These are phyloP conservation scores for Saksenaea oblongispora DNA, from an alignment of 371 early-diverging fungal species.

Conservation along the genomic window DNA sequence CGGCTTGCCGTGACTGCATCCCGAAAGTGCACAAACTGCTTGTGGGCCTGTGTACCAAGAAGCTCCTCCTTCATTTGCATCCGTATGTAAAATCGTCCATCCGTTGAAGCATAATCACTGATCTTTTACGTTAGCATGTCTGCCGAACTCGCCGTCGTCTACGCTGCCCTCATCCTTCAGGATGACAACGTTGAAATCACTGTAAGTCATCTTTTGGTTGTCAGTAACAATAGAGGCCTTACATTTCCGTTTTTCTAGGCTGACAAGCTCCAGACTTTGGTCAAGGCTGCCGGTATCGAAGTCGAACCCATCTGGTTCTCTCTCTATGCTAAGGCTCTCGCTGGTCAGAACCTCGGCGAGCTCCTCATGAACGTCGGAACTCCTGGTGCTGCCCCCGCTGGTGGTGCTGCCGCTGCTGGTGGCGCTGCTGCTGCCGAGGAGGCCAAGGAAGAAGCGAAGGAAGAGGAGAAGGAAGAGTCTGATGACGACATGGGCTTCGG, in stretches of 20 bases:
- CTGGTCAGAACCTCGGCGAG: constrained; percentile 89
- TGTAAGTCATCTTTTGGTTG: constrained; percentile 56
- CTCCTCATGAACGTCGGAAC: constrained; percentile 92
- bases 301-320: constrained; percentile 96
- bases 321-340: constrained; percentile 98
- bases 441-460: constrained; percentile 68
- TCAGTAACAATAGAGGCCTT: neutral
- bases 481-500: constrained; percentile 95
- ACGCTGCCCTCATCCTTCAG: constrained; percentile 97
- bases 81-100: constrained; percentile 19
- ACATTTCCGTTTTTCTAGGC: constrained; percentile 61
- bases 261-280: constrained; percentile 91
- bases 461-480: constrained; percentile 85
- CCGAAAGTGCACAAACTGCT: constrained; percentile 5
- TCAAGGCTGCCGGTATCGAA: constrained; percentile 90
- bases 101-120: constrained; percentile 8
- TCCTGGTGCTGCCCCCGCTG: constrained; percentile 76
- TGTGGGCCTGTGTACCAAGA: constrained; percentile 5
- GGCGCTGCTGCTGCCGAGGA: constrained; percentile 57
- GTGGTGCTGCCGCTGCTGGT: constrained; percentile 54
- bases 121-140: constrained; percentile 43
- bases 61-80: constrained; percentile 18
- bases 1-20: constrained; percentile 1
- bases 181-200: constrained; percentile 97
- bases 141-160: constrained; percentile 91